Conservation (phyloP, 371 early-diverging fungal species). For the Mortierella polycephala region DNA sequence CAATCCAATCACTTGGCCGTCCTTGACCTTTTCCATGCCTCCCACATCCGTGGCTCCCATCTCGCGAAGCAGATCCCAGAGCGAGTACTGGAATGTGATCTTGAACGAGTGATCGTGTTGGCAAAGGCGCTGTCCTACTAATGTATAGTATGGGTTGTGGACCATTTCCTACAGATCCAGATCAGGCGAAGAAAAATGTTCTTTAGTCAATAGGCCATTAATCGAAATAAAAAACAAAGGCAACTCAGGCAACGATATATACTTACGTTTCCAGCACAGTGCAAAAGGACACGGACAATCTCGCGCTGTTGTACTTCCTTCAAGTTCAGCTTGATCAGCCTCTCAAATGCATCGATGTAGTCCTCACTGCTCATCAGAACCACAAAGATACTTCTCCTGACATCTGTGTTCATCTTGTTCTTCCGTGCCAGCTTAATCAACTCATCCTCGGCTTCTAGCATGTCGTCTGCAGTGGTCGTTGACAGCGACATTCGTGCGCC, state of each 20-base stretch:
- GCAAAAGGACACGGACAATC: slow-evolving; percentile 90
- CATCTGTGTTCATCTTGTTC: slow-evolving; percentile 96
- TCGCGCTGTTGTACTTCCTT: slow-evolving; percentile 94
- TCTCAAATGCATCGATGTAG: slow-evolving; percentile 92
- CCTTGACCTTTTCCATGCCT: slow-evolving; percentile 69
- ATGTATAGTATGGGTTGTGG: slow-evolving; percentile 95
- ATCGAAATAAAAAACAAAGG: not conserved
- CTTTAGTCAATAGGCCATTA: not conserved
- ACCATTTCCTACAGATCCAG: slow-evolving; percentile 72
- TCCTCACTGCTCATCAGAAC: slow-evolving; percentile 94
- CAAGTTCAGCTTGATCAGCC: slow-evolving; percentile 82
- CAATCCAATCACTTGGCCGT: slow-evolving; percentile 40
- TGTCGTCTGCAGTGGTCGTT: slow-evolving; percentile 65
- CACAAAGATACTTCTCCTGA: slow-evolving; percentile 92
- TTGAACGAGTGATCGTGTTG: slow-evolving; percentile 80
- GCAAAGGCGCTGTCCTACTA: slow-evolving; percentile 85
- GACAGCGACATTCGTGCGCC: slow-evolving; percentile 52
- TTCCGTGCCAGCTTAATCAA: slow-evolving; percentile 73
- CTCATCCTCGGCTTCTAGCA: slow-evolving; percentile 66
- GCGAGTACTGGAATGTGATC: slow-evolving; percentile 93
- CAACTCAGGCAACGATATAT: not conserved
- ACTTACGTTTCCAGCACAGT: slow-evolving; percentile 87
- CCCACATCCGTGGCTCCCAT: slow-evolving; percentile 83
- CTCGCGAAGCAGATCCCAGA: slow-evolving; percentile 93
- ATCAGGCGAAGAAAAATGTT: too few species aligned